phyloP scores from a whole-genome alignment of 306 rosid genomes.

The Pachyrhizus erosus region DNA sequence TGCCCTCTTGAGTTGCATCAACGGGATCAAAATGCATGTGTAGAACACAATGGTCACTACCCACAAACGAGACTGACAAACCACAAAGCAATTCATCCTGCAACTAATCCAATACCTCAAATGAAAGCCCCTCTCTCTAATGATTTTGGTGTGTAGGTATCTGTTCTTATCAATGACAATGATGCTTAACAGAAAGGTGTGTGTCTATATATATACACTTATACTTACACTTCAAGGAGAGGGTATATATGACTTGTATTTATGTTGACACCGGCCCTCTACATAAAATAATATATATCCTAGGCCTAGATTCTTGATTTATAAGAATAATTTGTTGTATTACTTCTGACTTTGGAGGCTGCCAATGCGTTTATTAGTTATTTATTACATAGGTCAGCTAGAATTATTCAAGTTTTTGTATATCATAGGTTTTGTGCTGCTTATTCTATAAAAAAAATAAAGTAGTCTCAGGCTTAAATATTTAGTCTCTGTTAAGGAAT shows the following conservation, averaged over 20 bases:
- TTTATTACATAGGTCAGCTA: constrained; percentile 31
- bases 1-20: constrained; percentile 52
- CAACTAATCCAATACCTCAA: not conserved
- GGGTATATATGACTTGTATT: constrained; percentile 17
- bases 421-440: not conserved
- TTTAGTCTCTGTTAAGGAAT: too few relatives aligned
- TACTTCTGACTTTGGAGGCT: constrained; percentile 55
- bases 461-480: not conserved
- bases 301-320: constrained; percentile 35
- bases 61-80: constrained; percentile 53
- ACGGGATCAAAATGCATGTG: constrained; percentile 74
- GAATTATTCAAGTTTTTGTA: not conserved
- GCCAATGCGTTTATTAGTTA: not conserved
- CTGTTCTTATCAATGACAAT: constrained; percentile 13
- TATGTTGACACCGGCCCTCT: constrained; percentile 38
- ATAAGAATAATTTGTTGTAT: constrained; percentile 1
- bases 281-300: constrained; percentile 35
- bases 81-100: constrained; percentile 61
- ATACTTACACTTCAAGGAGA: not conserved
- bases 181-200: not conserved
- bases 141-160: not conserved
- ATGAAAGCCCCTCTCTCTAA: not conserved
- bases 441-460: not conserved
- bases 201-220: not conserved
- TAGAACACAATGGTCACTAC: constrained; percentile 61